These are phyloP conservation scores for Trichosanthes truncata DNA, from an alignment of 306 rosid genomes.

Conservation along the genomic window DNA sequence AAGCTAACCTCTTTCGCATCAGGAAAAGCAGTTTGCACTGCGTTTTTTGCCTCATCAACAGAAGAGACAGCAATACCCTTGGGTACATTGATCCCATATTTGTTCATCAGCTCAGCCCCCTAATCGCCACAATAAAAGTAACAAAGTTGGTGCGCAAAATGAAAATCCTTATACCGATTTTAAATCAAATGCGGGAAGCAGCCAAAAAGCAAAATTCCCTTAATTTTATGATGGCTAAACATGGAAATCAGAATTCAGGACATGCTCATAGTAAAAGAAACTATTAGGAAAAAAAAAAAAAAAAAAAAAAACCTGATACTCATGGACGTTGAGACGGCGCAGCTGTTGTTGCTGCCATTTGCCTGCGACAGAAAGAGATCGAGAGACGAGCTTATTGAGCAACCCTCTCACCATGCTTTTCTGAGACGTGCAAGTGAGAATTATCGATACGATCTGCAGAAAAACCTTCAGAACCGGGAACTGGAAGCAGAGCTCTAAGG, in stretches of 20 bases:
- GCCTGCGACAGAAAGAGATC: slow-evolving; percentile 89
- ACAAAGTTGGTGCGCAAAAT: background rate
- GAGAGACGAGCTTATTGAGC: slow-evolving; percentile 65
- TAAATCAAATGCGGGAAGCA: background rate
- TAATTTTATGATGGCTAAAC: background rate
- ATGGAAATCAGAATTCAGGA: background rate
- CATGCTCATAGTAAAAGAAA: background rate
- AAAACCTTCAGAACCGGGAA: slow-evolving; percentile 8
- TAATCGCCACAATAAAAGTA: slow-evolving; percentile 19
- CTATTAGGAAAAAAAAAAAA: slow-evolving; percentile 16
- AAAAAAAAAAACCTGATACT: slow-evolving; percentile 59
- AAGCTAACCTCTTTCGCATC: slow-evolving; percentile 36
- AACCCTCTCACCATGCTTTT: slow-evolving; percentile 68
- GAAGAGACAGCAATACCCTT: slow-evolving; percentile 37
- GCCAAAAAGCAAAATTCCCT: background rate
- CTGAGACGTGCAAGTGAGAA: background rate
- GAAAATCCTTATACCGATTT: background rate
- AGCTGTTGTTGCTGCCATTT: slow-evolving; percentile 94
- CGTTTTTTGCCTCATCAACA: slow-evolving; percentile 34
- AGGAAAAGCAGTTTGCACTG: slow-evolving; percentile 54
- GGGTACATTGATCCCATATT: slow-evolving; percentile 73
- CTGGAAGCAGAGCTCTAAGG: background rate
- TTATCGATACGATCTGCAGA: background rate
- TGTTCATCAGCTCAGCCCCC: slow-evolving; percentile 94
- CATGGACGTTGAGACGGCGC: slow-evolving; percentile 98